Conservation (phyloP, 257 asterid genomes). For the Paraleonurus japonicus region DNA sequence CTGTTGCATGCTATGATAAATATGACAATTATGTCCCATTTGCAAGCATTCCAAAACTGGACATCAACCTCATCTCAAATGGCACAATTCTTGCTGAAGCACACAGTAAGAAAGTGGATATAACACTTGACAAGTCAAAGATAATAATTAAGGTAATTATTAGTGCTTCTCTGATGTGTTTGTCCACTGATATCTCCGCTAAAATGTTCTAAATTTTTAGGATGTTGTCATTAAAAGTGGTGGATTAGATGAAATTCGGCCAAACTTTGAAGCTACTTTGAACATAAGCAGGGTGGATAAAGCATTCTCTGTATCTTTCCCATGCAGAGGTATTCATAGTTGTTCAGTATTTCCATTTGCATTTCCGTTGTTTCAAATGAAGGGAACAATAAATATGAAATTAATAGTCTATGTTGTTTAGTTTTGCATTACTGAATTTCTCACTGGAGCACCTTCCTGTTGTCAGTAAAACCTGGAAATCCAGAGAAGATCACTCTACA, state of each 20-base stretch:
- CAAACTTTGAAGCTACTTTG: conserved; percentile 45
- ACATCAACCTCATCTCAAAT: conserved; percentile 29
- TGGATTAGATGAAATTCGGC: conserved; percentile 48
- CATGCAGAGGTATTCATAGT: conserved; percentile 44
- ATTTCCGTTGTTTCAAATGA: not conserved
- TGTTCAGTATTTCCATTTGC: not conserved
- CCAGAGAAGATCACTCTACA: conserved; percentile 26
- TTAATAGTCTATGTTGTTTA: not conserved
- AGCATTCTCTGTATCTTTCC: conserved; percentile 31
- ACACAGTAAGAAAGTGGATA: conserved; percentile 22
- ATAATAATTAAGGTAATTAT: conserved; percentile 45
- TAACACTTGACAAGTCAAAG: conserved; percentile 29
- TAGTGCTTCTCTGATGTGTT: conserved; percentile 8
- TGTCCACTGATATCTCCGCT: conserved; percentile 11
- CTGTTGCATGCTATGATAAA: conserved; percentile 50
- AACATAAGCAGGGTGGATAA: conserved; percentile 36
- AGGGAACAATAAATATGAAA: not conserved
- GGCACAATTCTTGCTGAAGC: conserved; percentile 27
- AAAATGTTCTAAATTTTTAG: conserved; percentile 28
- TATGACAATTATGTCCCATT: conserved; percentile 40
- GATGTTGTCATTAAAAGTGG: conserved; percentile 31
- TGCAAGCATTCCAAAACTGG: conserved; percentile 30
- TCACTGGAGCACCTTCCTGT: conserved; percentile 16
- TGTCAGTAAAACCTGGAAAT: conserved; percentile 54
- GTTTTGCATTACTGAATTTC: conserved; percentile 11